Evolutionary conservation across 2,329 filamentous ascomycete genomes (phyloP).

Genomic region (Pleurostoma richardsiae): DNA sequence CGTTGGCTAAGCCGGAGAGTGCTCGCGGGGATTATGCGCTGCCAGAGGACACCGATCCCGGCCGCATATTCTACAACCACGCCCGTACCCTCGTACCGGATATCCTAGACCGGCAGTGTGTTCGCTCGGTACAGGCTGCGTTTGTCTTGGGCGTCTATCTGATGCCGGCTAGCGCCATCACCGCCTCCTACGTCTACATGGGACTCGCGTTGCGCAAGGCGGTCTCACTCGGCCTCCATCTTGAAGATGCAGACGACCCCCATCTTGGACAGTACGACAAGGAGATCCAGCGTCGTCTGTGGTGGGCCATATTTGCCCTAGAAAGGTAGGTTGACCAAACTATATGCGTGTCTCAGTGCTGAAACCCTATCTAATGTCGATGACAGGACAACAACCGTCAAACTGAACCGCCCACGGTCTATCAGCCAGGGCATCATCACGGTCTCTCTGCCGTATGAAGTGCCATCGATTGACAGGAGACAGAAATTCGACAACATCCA

Average conservation of each 20-base stretch:
- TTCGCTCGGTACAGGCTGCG: slow-evolving; percentile 24
- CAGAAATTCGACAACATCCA: slow-evolving; percentile 25
- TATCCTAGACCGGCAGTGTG: slow-evolving; percentile 22
- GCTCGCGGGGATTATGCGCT: not conserved
- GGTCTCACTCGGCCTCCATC: slow-evolving; percentile 19
- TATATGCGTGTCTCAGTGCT: not conserved
- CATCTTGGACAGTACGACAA: slow-evolving; percentile 13
- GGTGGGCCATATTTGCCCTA: slow-evolving; percentile 23
- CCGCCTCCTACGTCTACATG: slow-evolving; percentile 25
- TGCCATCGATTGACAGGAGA: slow-evolving; percentile 10
- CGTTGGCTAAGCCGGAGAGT: slow-evolving; percentile 17
- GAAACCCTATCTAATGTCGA: too few relatives aligned
- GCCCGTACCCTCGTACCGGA: slow-evolving; percentile 23
- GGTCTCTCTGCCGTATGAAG: slow-evolving; percentile 10
- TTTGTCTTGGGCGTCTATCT: slow-evolving; percentile 27
- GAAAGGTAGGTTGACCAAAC: slow-evolving; percentile 13
- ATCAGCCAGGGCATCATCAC: slow-evolving; percentile 15
- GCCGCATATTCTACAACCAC: slow-evolving; percentile 21
- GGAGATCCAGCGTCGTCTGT: slow-evolving; percentile 16
- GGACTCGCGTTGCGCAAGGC: slow-evolving; percentile 21
- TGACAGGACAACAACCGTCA: slow-evolving; percentile 15
- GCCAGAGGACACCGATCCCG: slow-evolving; percentile 16
- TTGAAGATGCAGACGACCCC: slow-evolving; percentile 15
- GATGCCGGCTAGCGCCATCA: slow-evolving; percentile 25
- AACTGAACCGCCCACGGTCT: slow-evolving; percentile 17